Conservation (phyloP, 805 yeast genomes). For the Saccharomycopsis selenospora region DNA sequence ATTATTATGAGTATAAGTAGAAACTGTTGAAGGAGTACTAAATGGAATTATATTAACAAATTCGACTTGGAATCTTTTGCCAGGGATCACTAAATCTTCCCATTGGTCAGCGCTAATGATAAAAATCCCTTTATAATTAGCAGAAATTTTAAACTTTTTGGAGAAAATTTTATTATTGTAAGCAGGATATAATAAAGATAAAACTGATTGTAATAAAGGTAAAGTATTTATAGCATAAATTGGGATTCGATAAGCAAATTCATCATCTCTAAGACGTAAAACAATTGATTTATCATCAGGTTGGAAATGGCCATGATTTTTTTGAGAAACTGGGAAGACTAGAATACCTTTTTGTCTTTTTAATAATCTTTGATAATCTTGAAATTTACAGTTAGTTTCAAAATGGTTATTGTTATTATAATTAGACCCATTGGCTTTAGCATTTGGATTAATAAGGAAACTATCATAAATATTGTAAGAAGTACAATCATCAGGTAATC, state of each 20-base stretch:
- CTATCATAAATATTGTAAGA: background rate
- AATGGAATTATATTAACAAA: background rate
- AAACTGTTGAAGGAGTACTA: background rate
- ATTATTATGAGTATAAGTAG: background rate
- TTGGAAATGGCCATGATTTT: background rate
- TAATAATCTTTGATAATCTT: background rate
- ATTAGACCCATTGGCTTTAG: no score
- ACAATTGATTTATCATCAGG: slow-evolving; percentile 1
- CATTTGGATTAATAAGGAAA: background rate
- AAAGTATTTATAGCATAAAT: background rate
- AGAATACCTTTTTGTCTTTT: background rate
- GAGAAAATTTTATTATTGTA: background rate
- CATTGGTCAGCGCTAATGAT: background rate
- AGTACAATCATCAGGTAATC: background rate
- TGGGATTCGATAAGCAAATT: background rate
- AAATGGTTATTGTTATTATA: background rate
- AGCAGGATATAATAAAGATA: background rate
- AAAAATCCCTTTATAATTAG: background rate
- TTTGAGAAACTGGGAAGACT: background rate
- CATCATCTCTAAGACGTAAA: background rate
- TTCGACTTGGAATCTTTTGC: background rate
- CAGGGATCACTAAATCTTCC: slow-evolving; percentile 3
- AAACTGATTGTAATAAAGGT: background rate
- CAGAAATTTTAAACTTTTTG: background rate
- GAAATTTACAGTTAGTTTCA: background rate